Percentiles rank a stretch among this genome's conserved stretches.
These are phyloP conservation scores for Cyclotella atomus DNA, from an alignment of 108 stramenopile genomes.

Conservation along the genomic window DNA sequence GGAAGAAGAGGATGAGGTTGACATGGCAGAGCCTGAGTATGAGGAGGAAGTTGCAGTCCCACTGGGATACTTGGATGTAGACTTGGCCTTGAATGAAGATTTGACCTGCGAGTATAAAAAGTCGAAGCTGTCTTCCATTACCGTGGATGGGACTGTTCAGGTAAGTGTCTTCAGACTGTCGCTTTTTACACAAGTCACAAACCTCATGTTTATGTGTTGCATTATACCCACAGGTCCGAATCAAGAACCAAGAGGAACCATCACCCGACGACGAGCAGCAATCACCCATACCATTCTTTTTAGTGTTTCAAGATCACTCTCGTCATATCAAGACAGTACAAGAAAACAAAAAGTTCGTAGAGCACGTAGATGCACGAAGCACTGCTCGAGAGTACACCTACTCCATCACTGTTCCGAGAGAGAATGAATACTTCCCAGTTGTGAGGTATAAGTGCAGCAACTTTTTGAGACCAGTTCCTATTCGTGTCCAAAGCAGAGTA, in stretches of 20 bases:
- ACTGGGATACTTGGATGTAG: slow-evolving; percentile 28
- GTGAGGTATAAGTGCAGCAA: slow-evolving; percentile 78
- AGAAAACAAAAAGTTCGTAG: slow-evolving; percentile 80
- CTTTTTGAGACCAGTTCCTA: slow-evolving; percentile 83
- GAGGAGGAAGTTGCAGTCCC: slow-evolving; percentile 18
- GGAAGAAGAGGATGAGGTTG: slow-evolving; percentile 8
- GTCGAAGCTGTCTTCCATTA: slow-evolving; percentile 74
- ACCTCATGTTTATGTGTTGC: not conserved
- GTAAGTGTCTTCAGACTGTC: no score
- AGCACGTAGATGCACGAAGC: slow-evolving; percentile 39
- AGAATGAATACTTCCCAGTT: slow-evolving; percentile 81
- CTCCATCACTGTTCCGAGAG: slow-evolving; percentile 66
- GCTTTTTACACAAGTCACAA: not conserved
- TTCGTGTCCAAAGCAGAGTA: slow-evolving; percentile 85
- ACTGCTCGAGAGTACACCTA: slow-evolving; percentile 57
- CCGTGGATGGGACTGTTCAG: slow-evolving; percentile 84
- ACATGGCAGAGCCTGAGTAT: not conserved
- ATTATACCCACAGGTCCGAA: slow-evolving; percentile 33
- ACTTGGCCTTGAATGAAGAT: slow-evolving; percentile 85
- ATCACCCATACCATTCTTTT: slow-evolving; percentile 59
- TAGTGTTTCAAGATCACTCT: slow-evolving; percentile 71
- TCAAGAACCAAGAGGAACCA: slow-evolving; percentile 23
- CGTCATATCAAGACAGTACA: slow-evolving; percentile 71
- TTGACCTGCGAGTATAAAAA: slow-evolving; percentile 83
- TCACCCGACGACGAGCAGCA: slow-evolving; percentile 5